Evolutionary conservation across 139 green algal species (phyloP).

Genomic region (Tetraselmis chui): DNA sequence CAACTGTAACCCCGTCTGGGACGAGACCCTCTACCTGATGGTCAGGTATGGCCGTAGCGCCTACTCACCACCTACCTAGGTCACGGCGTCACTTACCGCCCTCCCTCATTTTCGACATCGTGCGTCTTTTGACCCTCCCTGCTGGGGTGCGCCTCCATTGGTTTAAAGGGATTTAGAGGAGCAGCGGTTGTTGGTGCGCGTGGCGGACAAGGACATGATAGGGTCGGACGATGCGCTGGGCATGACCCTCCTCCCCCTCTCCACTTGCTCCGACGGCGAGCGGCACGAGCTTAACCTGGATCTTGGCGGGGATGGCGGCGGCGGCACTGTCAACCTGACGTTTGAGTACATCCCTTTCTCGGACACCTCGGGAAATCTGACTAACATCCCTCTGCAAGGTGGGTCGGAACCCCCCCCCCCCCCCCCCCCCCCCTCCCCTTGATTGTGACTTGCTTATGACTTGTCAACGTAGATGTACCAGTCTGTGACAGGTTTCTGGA

Average conservation of each 20-base stretch:
- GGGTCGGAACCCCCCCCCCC: too few species aligned
- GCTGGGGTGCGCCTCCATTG: too few species aligned
- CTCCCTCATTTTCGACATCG: too few species aligned
- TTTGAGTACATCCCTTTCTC: neutral
- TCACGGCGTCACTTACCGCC: too few species aligned
- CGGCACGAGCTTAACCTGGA: neutral
- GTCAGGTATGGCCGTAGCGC: neutral
- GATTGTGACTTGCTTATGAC: too few species aligned
- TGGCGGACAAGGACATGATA: neutral
- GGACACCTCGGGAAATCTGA: neutral
- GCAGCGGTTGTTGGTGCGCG: neutral
- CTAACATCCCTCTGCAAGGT: neutral
- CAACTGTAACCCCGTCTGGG: neutral
- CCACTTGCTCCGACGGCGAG: neutral
- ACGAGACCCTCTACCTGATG: neutral
- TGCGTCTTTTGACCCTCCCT: too few species aligned
- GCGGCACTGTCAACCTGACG: neutral
- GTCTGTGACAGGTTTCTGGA: too few species aligned
- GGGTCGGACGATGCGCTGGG: neutral
- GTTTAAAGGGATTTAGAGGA: neutral
- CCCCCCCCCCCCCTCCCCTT: too few species aligned
- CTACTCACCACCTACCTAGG: too few species aligned
- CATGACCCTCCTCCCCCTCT: neutral
- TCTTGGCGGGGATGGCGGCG: neutral
- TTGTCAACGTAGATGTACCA: too few species aligned